Base-by-base conservation (phyloP, 2,329 filamentous ascomycete genomes). In the Stromatinia cepivora region DNA sequence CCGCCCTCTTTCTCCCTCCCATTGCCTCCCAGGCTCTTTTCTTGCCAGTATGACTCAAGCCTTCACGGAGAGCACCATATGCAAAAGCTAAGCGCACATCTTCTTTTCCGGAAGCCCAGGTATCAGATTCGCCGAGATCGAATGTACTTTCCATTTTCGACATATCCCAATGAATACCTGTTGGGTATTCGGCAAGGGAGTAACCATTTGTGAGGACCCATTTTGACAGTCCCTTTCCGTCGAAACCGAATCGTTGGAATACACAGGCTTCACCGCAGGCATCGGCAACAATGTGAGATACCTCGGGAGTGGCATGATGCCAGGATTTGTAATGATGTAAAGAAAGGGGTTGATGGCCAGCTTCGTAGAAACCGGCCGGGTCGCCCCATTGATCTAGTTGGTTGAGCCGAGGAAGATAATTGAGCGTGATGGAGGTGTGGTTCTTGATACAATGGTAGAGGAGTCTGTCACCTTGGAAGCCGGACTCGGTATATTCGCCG, bases 21-120 rank as follows among this genome's bases (percentile, higher is more conserved):
- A 86, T 79, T 9, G 87, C 76, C 57, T 86, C 83, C 84, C 84
- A 86, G 46, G 81, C 80, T 56, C 82, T 81, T 78, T 86, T 86
- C 67, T 80, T 80, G 4, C 84, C 84, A 0, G 83, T 84, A 73
- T 80, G 79, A 59, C 80, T 78, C 17, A 86, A 77, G 45, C 79
- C 81, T 34, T 81, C 81, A 7, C 84, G 78, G 70, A 84, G 81
- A 7, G 83, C 82, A 4, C 84, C 84, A 72, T 85, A 83, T 61
- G 81, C 80, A 71, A 83, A 85, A 53, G 69, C 71, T 36, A 76
- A 70, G 2, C 72, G 65, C 7, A 77, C 73, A 20, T 75, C 75
- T 20, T 71, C 70, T 15, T 70, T 62, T 9, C 71, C 72, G 8
- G 53, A 67, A n/a, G 56, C 56, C 45, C 53, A 59, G 71, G 84